Conservation (phyloP, 352 stramenopile species). For the Globisporangium nodosum region DNA sequence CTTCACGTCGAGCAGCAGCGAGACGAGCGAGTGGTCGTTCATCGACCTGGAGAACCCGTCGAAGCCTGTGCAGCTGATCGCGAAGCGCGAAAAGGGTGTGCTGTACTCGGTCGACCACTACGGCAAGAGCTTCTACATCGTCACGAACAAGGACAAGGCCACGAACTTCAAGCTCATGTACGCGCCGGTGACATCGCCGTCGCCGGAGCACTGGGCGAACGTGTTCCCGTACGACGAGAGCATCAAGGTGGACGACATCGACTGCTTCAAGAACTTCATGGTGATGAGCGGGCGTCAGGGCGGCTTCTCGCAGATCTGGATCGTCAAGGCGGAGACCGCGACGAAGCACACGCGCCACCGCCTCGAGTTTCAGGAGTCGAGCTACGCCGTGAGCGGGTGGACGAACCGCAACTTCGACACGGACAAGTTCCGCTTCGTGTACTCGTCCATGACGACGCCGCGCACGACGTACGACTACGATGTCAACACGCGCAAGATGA, state of each 20-base stretch:
- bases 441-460: conserved; percentile 93
- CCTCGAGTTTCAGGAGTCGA: conserved; percentile 88
- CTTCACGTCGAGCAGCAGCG: conserved; percentile 80
- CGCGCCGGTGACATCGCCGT: conserved; percentile 42
- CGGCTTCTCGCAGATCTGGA: conserved; percentile 80
- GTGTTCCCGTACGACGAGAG: conserved; percentile 79
- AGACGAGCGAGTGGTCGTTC: conserved; percentile 90
- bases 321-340: conserved; percentile 58
- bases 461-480: conserved; percentile 86
- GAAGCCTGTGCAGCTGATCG: conserved; percentile 46
- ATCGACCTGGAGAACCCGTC: conserved; percentile 54
- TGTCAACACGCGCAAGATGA: conserved; percentile 45
- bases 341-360: conserved; percentile 43
- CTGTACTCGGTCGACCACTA: conserved; percentile 88
- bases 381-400: conserved; percentile 79
- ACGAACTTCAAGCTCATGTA: conserved; percentile 94
- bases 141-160: conserved; percentile 90
- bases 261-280: conserved; percentile 85
- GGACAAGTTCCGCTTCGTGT: conserved; percentile 85
- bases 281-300: conserved; percentile 85
- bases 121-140: conserved; percentile 88
- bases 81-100: conserved; percentile 62
- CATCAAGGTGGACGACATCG: conserved; percentile 83
- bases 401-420: conserved; percentile 88
- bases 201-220: conserved; percentile 78